These are phyloP conservation scores for Pseudopithomyces chartarum DNA, from an alignment of 2,329 filamentous ascomycete species.

Conservation along the genomic window DNA sequence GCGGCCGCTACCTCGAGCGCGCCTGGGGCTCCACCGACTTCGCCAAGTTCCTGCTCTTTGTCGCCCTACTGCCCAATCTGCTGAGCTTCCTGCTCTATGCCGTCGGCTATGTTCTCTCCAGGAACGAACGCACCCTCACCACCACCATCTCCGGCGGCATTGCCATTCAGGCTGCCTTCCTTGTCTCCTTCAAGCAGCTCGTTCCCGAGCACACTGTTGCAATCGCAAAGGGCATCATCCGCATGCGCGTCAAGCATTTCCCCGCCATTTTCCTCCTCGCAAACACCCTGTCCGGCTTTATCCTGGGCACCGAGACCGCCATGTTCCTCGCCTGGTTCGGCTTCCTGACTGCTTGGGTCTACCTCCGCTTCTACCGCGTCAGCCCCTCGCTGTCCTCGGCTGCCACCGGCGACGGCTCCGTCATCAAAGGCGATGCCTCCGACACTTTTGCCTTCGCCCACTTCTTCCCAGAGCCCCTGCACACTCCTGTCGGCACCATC, in stretches of 20 bases:
- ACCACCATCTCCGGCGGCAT: slow-evolving; percentile 88
- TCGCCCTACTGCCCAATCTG: slow-evolving; percentile 79
- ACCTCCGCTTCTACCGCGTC: slow-evolving; percentile 91
- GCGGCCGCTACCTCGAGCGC: slow-evolving; percentile 91
- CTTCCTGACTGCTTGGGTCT: slow-evolving; percentile 89
- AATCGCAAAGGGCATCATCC: slow-evolving; percentile 84
- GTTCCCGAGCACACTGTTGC: slow-evolving; percentile 97
- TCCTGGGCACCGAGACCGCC: slow-evolving; percentile 74
- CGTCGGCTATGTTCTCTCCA: slow-evolving; percentile 72
- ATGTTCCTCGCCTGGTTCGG: slow-evolving; percentile 80
- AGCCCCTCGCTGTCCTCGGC: slow-evolving; percentile 63
- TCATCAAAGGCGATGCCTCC: slow-evolving; percentile 85
- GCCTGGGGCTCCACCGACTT: slow-evolving; percentile 94
- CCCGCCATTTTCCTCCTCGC: slow-evolving; percentile 77
- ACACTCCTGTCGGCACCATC: slow-evolving; percentile 76
- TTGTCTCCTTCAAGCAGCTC: slow-evolving; percentile 96
- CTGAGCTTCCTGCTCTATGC: slow-evolving; percentile 75
- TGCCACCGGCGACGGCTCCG: slow-evolving; percentile 56
- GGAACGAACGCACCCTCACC: slow-evolving; percentile 71
- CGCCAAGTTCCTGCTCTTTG: slow-evolving; percentile 83
- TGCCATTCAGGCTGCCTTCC: slow-evolving; percentile 87
- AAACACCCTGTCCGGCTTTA: slow-evolving; percentile 67
- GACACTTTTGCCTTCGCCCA: slow-evolving; percentile 96
- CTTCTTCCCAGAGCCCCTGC: slow-evolving; percentile 87
- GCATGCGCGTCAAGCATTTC: slow-evolving; percentile 83